These are phyloP conservation scores for Panicum virgatum DNA, from an alignment of 202 grass and related monocot genomes.

Conservation along the genomic window DNA sequence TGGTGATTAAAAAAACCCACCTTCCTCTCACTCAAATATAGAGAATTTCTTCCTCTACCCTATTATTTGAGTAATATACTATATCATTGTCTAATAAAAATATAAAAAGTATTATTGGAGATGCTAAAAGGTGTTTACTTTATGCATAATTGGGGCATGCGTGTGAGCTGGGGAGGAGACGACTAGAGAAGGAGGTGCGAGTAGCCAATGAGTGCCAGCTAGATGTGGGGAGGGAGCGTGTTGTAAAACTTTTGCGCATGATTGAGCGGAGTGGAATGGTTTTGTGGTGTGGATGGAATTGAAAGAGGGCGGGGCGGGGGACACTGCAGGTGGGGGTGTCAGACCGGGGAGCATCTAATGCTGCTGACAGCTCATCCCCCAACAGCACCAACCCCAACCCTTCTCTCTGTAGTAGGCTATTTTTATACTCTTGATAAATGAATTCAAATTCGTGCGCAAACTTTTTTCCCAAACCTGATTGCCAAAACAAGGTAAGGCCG, in stretches of 20 bases:
- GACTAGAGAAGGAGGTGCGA: too few relatives aligned
- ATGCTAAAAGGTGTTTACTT: too few relatives aligned
- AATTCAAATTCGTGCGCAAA: background rate
- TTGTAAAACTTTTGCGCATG: slow-evolving; percentile 19
- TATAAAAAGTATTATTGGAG: too few relatives aligned
- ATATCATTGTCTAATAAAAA: too few relatives aligned
- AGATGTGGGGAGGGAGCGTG: background rate
- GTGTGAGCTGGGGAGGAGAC: too few relatives aligned
- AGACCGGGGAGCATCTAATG: slow-evolving; percentile 68
- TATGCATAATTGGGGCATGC: too few relatives aligned
- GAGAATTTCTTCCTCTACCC: too few relatives aligned
- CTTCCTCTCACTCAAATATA: too few relatives aligned
- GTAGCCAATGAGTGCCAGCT: background rate
- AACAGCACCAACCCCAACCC: slow-evolving; percentile 59
- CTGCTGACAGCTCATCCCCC: slow-evolving; percentile 59
- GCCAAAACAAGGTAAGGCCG: background rate
- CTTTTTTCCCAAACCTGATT: background rate
- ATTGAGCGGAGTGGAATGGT: background rate
- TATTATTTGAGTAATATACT: too few relatives aligned
- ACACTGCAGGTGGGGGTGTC: slow-evolving; percentile 60
- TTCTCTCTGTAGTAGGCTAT: background rate
- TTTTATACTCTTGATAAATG: background rate
- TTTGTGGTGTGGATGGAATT: background rate
- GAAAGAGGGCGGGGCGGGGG: background rate
- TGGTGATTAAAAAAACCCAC: too few relatives aligned